Conservation (phyloP, 441 rosid species). For the Eruca vesicaria region DNA sequence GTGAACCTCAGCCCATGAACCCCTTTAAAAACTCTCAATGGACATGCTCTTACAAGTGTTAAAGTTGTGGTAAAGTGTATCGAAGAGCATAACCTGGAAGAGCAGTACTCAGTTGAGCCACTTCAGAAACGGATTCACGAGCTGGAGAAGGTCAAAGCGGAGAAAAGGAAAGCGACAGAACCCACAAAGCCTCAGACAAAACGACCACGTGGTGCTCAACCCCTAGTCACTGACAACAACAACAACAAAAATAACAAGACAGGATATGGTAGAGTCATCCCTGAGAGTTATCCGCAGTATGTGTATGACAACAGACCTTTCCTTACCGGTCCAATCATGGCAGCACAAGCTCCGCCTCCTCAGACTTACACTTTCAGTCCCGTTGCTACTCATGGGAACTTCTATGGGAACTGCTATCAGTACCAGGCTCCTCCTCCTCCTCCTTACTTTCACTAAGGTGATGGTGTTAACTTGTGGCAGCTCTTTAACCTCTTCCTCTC, state of each 20-base stretch:
- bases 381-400: constrained; percentile 59
- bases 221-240: constrained; percentile 59
- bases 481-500: constrained; percentile 26
- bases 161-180: constrained; percentile 79
- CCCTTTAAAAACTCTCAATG: too few relatives aligned
- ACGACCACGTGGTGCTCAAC: constrained; percentile 81
- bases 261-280: constrained; percentile 54
- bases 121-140: constrained; percentile 69
- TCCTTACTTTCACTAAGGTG: constrained; percentile 58
- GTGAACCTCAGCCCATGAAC: too few relatives aligned
- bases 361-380: constrained; percentile 70
- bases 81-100: constrained; percentile 94
- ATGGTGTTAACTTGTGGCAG: constrained; percentile 37
- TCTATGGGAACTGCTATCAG: constrained; percentile 84
- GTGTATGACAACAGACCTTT: constrained; percentile 81
- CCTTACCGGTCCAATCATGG: constrained; percentile 48
- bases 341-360: constrained; percentile 66
- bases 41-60: constrained; percentile 74
- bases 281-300: constrained; percentile 78
- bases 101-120: constrained; percentile 66
- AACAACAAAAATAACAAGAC: constrained; percentile 14
- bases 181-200: constrained; percentile 86
- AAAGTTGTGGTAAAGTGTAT: constrained; percentile 89
- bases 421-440: constrained; percentile 79
- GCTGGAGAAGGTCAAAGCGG: constrained; percentile 96